Conservation (phyloP, 2,329 filamentous ascomycete species). For the Aulographum hederae region DNA sequence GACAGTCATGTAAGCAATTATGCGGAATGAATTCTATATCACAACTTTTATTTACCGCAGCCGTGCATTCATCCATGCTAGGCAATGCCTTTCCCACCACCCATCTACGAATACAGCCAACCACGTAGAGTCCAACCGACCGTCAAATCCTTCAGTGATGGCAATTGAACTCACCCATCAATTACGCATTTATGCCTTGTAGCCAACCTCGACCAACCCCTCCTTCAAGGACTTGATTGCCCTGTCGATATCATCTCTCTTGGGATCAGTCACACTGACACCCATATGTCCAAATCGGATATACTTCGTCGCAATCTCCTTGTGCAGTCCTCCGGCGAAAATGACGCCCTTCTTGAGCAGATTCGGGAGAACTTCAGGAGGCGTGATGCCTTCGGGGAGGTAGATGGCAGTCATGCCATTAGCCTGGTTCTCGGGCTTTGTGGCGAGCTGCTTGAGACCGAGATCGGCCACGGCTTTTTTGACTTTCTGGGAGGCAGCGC, state of each 20-base stretch:
- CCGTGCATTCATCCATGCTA: too few relatives aligned
- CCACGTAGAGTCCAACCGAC: too few relatives aligned
- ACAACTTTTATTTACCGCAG: too few relatives aligned
- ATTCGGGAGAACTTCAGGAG: slow-evolving; percentile 68
- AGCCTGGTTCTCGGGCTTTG: slow-evolving; percentile 76
- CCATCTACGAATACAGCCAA: too few relatives aligned
- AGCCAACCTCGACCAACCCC: slow-evolving; percentile 46
- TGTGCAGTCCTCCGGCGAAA: slow-evolving; percentile 90
- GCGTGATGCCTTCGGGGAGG: slow-evolving; percentile 66
- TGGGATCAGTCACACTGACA: slow-evolving; percentile 70
- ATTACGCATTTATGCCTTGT: not conserved
- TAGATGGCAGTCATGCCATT: slow-evolving; percentile 98
- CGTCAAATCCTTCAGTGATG: too few relatives aligned
- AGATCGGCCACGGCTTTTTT: slow-evolving; percentile 68
- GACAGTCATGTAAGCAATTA: too few relatives aligned
- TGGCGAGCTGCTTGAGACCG: slow-evolving; percentile 72
- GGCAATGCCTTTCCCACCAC: too few relatives aligned
- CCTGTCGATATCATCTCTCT: slow-evolving; percentile 64
- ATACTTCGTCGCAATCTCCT: slow-evolving; percentile 85
- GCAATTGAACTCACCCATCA: too few relatives aligned
- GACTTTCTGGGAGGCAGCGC: slow-evolving; percentile 61
- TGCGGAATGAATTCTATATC: too few relatives aligned
- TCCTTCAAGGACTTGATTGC: slow-evolving; percentile 64
- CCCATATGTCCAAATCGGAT: slow-evolving; percentile 97
- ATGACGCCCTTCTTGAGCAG: slow-evolving; percentile 75